A percentile compares a stretch with the other conserved stretches of the same genome.
Evolutionary conservation across 768 basidiomycete species (phyloP).

Genomic region (Hygrophorus pudorinus): DNA sequence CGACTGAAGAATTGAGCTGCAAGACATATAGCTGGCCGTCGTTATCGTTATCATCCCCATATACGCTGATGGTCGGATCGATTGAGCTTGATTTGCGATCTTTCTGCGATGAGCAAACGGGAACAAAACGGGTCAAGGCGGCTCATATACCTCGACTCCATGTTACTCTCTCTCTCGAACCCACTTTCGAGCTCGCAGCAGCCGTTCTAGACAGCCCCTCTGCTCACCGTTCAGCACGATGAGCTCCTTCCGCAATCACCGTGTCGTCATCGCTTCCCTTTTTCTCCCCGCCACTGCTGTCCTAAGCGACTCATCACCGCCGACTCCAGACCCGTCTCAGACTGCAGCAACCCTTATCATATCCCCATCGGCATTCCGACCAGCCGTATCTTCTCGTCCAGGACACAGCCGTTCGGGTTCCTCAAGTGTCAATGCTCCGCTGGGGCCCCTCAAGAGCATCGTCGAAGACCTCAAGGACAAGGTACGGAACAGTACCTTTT

Average conservation of each 20-base stretch:
- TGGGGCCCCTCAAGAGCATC: constrained; percentile 52
- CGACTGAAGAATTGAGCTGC: too few species aligned
- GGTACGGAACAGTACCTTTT: constrained; percentile 21
- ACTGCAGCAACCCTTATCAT: constrained; percentile 15
- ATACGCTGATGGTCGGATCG: too few species aligned
- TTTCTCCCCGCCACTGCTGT: constrained; percentile 72
- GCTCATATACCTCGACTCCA: too few species aligned
- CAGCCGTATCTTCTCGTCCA: constrained; percentile 1
- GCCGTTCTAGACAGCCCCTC: constrained; percentile 2
- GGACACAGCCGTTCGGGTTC: background rate
- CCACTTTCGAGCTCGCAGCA: too few species aligned
- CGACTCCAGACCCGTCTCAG: constrained; percentile 33
- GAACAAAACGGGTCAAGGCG: too few species aligned
- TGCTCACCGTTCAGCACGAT: constrained; percentile 25
- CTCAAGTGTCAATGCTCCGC: constrained; percentile 9
- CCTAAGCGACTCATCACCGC: constrained; percentile 43
- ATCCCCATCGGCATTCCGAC: constrained; percentile 6
- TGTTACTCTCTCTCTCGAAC: too few species aligned
- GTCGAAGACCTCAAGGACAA: constrained; percentile 72
- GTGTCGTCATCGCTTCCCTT: constrained; percentile 74
- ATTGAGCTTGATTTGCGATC: too few species aligned
- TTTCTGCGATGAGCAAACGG: too few species aligned
- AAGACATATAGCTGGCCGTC: too few species aligned
- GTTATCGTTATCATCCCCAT: too few species aligned
- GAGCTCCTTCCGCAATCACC: constrained; percentile 64